Conservation (phyloP, 1,284 basidiomycete species). For the Microbotryum intermedium region DNA sequence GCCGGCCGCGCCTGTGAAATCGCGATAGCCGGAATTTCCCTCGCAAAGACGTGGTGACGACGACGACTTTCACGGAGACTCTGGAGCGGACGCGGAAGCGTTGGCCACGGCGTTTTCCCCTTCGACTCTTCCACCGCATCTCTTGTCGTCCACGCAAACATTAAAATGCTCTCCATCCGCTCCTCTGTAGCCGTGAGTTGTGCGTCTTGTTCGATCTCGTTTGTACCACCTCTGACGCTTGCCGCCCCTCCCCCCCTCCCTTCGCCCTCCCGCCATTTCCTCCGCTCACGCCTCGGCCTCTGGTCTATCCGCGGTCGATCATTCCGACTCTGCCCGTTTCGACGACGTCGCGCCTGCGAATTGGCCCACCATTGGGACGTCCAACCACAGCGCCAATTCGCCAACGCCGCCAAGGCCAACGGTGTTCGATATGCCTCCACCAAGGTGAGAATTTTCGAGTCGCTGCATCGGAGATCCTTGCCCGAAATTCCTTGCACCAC, state of each 20-base stretch:
- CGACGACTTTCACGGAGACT: no score
- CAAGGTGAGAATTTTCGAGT: not conserved
- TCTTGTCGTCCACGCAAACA: not conserved
- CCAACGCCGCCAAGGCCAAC: not conserved
- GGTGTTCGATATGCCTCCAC: slow-evolving; percentile 12
- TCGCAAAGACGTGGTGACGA: no score
- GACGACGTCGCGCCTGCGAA: not conserved
- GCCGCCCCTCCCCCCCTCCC: not conserved
- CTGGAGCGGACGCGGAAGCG: no score
- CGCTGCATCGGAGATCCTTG: not conserved
- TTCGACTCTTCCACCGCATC: not conserved
- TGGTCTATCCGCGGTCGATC: not conserved
- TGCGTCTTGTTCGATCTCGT: not conserved
- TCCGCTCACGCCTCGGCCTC: not conserved
- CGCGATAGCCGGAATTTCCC: no score
- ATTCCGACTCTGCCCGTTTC: not conserved
- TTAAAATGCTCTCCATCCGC: slow-evolving; percentile 3
- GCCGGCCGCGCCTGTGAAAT: no score
- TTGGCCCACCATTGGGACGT: no score
- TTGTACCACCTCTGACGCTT: not conserved
- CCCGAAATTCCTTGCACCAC: not conserved
- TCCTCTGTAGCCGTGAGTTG: not conserved
- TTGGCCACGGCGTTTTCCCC: no score
- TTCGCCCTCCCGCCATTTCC: not conserved
- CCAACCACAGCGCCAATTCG: slow-evolving; percentile 1